Conservation (phyloP, 2,329 filamentous ascomycete species). For the Exserohilum rostratum region DNA sequence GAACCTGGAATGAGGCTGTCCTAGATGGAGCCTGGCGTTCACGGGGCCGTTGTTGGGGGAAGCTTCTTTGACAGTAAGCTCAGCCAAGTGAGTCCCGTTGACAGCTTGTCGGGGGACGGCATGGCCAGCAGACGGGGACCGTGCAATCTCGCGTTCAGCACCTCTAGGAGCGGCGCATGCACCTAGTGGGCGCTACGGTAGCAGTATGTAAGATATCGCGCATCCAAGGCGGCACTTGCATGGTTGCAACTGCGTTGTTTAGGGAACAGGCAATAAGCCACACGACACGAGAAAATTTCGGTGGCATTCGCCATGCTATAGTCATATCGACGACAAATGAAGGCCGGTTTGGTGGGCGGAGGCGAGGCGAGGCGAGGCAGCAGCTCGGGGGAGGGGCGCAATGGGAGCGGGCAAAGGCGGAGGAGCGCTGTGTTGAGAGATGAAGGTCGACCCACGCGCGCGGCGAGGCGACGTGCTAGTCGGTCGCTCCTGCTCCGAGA, state of each 20-base stretch:
- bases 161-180: constrained; percentile 13
- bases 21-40: not conserved
- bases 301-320: constrained; percentile 1
- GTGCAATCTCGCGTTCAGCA: constrained; percentile 25
- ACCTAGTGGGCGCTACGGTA: constrained; percentile 23
- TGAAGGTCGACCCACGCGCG: constrained; percentile 1
- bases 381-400: not conserved
- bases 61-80: not conserved
- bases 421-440: too few relatives aligned
- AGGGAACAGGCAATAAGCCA: constrained; percentile 21
- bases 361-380: not conserved
- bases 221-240: constrained; percentile 13
- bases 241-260: constrained; percentile 7
- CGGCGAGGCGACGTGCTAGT: not conserved
- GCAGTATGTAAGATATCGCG: constrained; percentile 11
- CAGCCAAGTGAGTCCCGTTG: not conserved
- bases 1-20: not conserved
- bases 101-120: not conserved
- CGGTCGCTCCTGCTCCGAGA: constrained; percentile 7
- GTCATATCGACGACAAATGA: constrained; percentile 15
- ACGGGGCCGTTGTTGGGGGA: not conserved
- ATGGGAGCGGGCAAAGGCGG: too few relatives aligned
- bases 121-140: constrained; percentile 1
- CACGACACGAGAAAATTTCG: constrained; percentile 14
- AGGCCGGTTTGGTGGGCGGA: too few relatives aligned